phyloP scores from a whole-genome alignment of 225 moss, liverwort and hornwort species.

The Antitrichia curtipendula region DNA sequence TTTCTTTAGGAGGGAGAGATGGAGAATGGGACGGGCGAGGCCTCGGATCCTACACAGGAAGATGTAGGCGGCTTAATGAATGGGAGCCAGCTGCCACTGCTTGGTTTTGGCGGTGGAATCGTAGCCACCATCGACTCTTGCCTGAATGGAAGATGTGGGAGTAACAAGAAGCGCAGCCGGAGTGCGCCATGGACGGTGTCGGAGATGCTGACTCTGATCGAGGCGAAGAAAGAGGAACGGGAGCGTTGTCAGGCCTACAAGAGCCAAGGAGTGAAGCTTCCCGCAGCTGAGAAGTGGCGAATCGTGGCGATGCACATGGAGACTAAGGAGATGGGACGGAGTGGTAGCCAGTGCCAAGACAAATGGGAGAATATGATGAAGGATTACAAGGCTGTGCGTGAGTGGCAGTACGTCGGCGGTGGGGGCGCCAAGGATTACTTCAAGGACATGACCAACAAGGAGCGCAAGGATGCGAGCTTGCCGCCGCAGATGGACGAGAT shows the following conservation, averaged over 20 bases:
- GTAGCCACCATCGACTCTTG: conserved; percentile 14
- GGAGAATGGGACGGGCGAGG: conserved; percentile 36
- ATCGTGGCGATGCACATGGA: conserved; percentile 86
- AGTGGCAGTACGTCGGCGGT: conserved; percentile 73
- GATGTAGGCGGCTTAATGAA: conserved; percentile 12
- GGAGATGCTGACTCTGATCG: conserved; percentile 82
- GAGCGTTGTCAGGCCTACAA: conserved; percentile 74
- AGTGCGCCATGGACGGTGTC: conserved; percentile 92
- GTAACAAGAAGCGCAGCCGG: conserved; percentile 68
- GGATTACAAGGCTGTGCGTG: conserved; percentile 79
- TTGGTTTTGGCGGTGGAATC: conserved; percentile 4
- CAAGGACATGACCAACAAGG: conserved; percentile 94
- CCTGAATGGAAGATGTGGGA: conserved; percentile 16
- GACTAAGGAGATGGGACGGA: conserved; percentile 81
- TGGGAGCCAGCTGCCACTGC: conserved; percentile 14
- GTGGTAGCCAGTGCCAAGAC: conserved; percentile 91
- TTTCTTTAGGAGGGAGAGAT: conserved; percentile 9
- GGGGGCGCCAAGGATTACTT: conserved; percentile 64
- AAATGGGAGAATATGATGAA: conserved; percentile 99
- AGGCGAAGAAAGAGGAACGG: conserved; percentile 83
- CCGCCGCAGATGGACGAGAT: conserved; percentile 91
- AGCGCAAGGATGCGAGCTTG: conserved; percentile 84
- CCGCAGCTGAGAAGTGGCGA: conserved; percentile 86
- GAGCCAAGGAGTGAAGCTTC: conserved; percentile 73
- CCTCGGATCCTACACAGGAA: conserved; percentile 29